Percentiles rank a stretch among this genome's conserved stretches.
Conservation (phyloP, 257 asterid genomes). For the Gentiana straminea region DNA sequence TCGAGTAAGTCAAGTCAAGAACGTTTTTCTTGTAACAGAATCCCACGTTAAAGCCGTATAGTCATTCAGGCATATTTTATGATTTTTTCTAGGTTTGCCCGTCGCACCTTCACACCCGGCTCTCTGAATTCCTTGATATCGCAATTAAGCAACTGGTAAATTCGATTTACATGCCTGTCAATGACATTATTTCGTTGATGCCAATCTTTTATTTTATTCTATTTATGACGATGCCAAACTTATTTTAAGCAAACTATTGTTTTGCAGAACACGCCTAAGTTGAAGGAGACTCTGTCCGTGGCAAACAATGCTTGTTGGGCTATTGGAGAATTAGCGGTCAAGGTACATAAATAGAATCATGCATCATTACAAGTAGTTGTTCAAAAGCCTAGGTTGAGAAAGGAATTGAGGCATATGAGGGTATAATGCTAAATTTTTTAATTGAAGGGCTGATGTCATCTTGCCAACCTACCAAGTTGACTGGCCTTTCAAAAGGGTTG, state of each 20-base stretch:
- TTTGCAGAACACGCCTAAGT: slow-evolving; percentile 60
- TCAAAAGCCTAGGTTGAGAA: not conserved
- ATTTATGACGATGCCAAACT: no score
- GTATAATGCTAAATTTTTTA: not conserved
- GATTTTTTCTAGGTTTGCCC: slow-evolving; percentile 34
- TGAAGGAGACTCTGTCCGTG: slow-evolving; percentile 83
- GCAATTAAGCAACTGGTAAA: slow-evolving; percentile 92
- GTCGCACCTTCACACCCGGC: slow-evolving; percentile 43
- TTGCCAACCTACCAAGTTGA: no score
- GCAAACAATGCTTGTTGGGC: slow-evolving; percentile 99
- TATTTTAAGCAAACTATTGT: slow-evolving; percentile 4
- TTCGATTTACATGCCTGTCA: slow-evolving; percentile 7
- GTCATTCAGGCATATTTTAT: not conserved
- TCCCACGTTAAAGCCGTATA: not conserved
- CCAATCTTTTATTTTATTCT: slow-evolving; percentile 3
- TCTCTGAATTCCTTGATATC: slow-evolving; percentile 75
- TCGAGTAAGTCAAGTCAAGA: slow-evolving; percentile 43
- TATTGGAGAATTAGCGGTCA: slow-evolving; percentile 89
- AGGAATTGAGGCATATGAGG: not conserved
- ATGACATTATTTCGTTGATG: slow-evolving; percentile 5
- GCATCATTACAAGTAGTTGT: not conserved
- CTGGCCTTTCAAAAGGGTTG: no score
- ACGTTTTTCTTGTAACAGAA: not conserved
- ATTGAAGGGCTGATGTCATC: slow-evolving; percentile 4
- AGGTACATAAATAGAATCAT: slow-evolving; percentile 28